Evolutionary conservation across 345 rosid species (phyloP), one percentile per base, ranked within the genome.

Genomic region (Populus tremula): DNA sequence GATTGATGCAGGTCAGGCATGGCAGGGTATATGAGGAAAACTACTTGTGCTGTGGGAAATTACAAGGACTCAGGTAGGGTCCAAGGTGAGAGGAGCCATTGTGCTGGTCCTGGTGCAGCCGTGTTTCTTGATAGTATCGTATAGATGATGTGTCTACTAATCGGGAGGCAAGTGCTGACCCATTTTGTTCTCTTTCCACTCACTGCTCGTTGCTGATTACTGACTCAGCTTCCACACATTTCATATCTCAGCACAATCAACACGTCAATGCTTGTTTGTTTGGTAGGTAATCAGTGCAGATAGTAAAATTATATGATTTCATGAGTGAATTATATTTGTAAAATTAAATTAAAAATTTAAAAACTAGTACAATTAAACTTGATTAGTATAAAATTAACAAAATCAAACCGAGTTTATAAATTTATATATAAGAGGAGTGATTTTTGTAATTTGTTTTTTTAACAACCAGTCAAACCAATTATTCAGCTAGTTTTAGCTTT

Each of bases 171-270:
- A 68, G n/a, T 68, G 76, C 56, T 31, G 74, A 43, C 73, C 61
- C n/a, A 39, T 54, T 72, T 76, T 66, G 56, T 70, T 71, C 64
- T 67, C 66, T 83, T 41, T 56, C 61, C 27, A 27, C 39, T 78
- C 84, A 68, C 83, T 56, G n/a, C 27, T 5, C 25, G 39, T n/a
- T 56, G 53, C 47, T 86, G 86, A 70, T 49, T 79, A 76, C 80
- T 77, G 89, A 88, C 85, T 86, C 91, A 84, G 74, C 82, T 81
- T 84, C 91, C 91, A 86, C 79, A 29, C 1, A 0, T 41, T 1
- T 72, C 73, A 53, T 62, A 41, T 83, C 81, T 70, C 56, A 2
- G 29, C 49, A 59, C 62, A 2, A 67, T 21, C 47, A 2, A 67
- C 8, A 29, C 20, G 9, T 49, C 73, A 21, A 12, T 23, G 72